These are phyloP conservation scores for Dioszegia crocea DNA, from an alignment of 768 basidiomycete species.

Conservation along the genomic window DNA sequence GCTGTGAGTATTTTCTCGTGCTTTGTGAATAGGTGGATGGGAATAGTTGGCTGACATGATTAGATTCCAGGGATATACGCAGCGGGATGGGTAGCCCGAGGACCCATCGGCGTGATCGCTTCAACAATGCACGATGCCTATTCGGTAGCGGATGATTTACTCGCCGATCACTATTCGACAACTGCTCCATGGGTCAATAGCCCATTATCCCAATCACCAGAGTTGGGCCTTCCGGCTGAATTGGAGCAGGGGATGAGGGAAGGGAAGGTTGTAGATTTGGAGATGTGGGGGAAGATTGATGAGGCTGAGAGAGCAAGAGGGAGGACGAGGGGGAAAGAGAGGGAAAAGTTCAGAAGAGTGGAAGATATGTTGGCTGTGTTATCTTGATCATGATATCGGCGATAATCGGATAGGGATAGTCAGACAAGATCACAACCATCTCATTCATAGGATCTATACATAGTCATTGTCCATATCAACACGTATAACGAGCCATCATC, in stretches of 20 bases:
- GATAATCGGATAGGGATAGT: no score
- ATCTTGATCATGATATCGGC: background rate
- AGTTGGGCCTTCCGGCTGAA: constrained; percentile 54
- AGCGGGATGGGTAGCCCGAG: constrained; percentile 87
- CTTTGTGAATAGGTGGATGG: no score
- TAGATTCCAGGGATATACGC: constrained; percentile 66
- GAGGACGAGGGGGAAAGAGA: constrained; percentile 50
- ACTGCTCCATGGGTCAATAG: background rate
- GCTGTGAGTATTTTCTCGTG: constrained; percentile 38
- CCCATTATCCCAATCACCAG: constrained; percentile 41
- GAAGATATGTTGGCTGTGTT: constrained; percentile 50
- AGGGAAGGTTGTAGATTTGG: constrained; percentile 58
- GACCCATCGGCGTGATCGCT: constrained; percentile 86
- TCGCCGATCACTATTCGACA: constrained; percentile 57
- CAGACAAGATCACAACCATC: no score
- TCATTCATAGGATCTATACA: background rate
- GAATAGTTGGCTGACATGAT: constrained; percentile 22
- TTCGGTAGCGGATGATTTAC: constrained; percentile 65
- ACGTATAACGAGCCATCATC: background rate
- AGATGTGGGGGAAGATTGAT: constrained; percentile 72
- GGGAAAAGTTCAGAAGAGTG: constrained; percentile 52
- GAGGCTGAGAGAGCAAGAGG: constrained; percentile 59
- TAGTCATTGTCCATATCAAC: background rate
- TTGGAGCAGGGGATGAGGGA: constrained; percentile 51
- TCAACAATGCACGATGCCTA: constrained; percentile 92